These are phyloP conservation scores for Cyberlindnera maritima DNA, from an alignment of 805 yeast genomes.

Conservation along the genomic window DNA sequence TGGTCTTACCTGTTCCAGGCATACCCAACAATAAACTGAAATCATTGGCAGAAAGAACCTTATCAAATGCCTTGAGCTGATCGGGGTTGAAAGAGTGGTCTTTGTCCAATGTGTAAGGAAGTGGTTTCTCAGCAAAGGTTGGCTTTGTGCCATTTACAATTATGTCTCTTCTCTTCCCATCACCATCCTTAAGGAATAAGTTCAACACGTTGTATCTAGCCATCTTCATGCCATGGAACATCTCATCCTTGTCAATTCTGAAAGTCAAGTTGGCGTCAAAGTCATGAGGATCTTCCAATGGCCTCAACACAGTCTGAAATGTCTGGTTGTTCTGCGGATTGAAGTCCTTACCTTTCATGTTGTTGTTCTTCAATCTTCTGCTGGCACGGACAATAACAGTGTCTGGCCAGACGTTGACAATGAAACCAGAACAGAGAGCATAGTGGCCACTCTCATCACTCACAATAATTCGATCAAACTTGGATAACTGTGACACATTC, in stretches of 20 bases:
- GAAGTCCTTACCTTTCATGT: conserved; percentile 37
- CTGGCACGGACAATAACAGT: conserved; percentile 48
- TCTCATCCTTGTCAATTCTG: conserved; percentile 79
- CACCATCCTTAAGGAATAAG: conserved; percentile 50
- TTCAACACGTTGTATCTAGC: conserved; percentile 77
- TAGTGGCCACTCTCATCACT: conserved; percentile 83
- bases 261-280: conserved; percentile 32
- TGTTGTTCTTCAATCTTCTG: conserved; percentile 46
- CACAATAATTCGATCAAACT: conserved; percentile 63
- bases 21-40: conserved; percentile 85
- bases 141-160: conserved; percentile 35
- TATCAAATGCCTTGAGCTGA: conserved; percentile 67
- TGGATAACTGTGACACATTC: conserved; percentile 45
- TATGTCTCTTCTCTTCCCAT: conserved; percentile 30
- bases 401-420: conserved; percentile 42
- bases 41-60: conserved; percentile 63
- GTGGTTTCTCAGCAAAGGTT: conserved; percentile 23
- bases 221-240: conserved; percentile 68
- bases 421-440: conserved; percentile 63
- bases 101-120: conserved; percentile 20
- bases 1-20: conserved; percentile 98
- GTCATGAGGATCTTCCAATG: conserved; percentile 9
- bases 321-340: conserved; percentile 44
- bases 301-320: conserved; percentile 45
- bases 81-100: conserved; percentile 55